These are phyloP conservation scores for Filosporella fistucella DNA, from an alignment of 495 filamentous ascomycete species.

Conservation along the genomic window DNA sequence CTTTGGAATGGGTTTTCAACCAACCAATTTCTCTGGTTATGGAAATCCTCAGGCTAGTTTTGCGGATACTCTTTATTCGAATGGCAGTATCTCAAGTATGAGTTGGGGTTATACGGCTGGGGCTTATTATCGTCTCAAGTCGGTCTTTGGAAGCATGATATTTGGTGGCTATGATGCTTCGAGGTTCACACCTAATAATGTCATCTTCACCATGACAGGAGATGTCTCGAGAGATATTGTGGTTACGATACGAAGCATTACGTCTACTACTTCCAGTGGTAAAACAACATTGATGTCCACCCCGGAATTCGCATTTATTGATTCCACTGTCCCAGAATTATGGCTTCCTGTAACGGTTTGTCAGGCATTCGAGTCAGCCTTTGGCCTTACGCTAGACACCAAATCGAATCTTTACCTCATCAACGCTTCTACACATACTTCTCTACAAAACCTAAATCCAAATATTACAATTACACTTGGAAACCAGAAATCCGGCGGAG, in stretches of 20 bases:
- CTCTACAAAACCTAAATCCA: slow-evolving; percentile 40
- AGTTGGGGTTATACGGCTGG: slow-evolving; percentile 55
- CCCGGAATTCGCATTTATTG: slow-evolving; percentile 39
- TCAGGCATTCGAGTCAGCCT: slow-evolving; percentile 46
- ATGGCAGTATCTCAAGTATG: slow-evolving; percentile 42
- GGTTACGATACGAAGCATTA: slow-evolving; percentile 43
- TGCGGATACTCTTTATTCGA: slow-evolving; percentile 39
- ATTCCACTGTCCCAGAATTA: slow-evolving; percentile 49
- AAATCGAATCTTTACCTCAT: slow-evolving; percentile 43
- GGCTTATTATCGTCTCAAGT: slow-evolving; percentile 43
- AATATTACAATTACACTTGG: slow-evolving; percentile 48
- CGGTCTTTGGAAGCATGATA: slow-evolving; percentile 47
- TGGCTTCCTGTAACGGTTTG: slow-evolving; percentile 52
- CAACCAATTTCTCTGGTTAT: slow-evolving; percentile 27
- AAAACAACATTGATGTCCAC: slow-evolving; percentile 28
- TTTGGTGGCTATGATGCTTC: slow-evolving; percentile 54
- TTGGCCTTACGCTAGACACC: slow-evolving; percentile 43
- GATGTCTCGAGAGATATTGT: slow-evolving; percentile 46
- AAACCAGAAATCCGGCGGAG: slow-evolving; percentile 31
- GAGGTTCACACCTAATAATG: slow-evolving; percentile 41
- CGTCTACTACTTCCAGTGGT: slow-evolving; percentile 18
- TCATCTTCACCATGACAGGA: slow-evolving; percentile 42
- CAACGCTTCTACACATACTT: slow-evolving; percentile 35
- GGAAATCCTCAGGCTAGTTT: slow-evolving; percentile 38
- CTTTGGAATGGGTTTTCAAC: slow-evolving; percentile 17